Conservation (phyloP, 2,329 filamentous ascomycete species). For the Colletotrichum destructivum region DNA sequence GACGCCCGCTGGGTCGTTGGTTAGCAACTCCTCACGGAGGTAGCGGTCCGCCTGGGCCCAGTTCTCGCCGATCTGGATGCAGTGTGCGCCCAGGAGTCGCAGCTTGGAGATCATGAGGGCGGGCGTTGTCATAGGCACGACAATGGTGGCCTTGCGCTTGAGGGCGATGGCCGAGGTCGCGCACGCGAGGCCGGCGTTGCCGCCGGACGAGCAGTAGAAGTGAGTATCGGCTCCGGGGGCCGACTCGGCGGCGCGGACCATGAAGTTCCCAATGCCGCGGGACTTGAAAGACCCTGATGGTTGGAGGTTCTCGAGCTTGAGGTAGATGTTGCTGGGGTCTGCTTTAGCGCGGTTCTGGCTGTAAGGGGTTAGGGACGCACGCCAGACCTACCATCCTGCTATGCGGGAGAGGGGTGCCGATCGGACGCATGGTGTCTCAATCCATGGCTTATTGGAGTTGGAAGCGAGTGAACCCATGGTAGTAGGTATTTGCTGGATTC, state of each 20-base stretch:
- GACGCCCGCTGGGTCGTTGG: constrained; percentile 66
- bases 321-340: constrained; percentile 76
- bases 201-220: constrained; percentile 86
- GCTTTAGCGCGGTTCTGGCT: constrained; percentile 23
- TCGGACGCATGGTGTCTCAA: constrained; percentile 79
- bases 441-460: constrained; percentile 71
- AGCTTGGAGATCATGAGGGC: constrained; percentile 81
- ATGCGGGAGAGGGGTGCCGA: constrained; percentile 76
- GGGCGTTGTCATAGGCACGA: constrained; percentile 77
- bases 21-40: constrained; percentile 72
- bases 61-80: constrained; percentile 77
- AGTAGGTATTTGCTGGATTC: background rate
- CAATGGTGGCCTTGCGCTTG: constrained; percentile 78
- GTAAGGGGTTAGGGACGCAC: constrained; percentile 32
- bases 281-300: constrained; percentile 92
- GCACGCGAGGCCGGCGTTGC: constrained; percentile 88
- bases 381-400: constrained; percentile 76
- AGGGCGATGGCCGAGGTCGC: constrained; percentile 79
- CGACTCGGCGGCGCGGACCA: constrained; percentile 63
- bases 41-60: constrained; percentile 80
- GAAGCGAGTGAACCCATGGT: constrained; percentile 59
- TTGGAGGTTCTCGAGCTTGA: constrained; percentile 89
- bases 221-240: constrained; percentile 61
- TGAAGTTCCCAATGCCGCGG: constrained; percentile 80
- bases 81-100: constrained; percentile 75